Base-by-base conservation (phyloP, 2,329 filamentous ascomycete genomes). In the Verticillium nonalfalfae region DNA sequence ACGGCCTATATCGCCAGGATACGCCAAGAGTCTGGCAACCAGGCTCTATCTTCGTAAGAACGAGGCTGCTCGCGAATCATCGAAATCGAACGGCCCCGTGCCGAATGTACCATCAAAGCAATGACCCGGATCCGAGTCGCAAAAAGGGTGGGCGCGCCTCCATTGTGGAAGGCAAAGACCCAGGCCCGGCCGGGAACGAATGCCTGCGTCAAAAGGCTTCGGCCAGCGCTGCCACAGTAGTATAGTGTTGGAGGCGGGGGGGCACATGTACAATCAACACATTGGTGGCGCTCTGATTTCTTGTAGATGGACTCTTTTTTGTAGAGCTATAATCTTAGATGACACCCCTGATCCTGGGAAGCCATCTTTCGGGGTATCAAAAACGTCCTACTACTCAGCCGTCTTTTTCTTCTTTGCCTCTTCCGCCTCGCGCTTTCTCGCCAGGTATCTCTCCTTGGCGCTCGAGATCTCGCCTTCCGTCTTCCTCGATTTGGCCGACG, bases 381-480 rank as follows among this genome's bases (percentile, higher is more conserved):
- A 56, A 56, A 26, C 4, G 26, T 34, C 64, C 64, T 68, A 64
- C 63, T 71, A n/a, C n/a, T n/a, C 70, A 18, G 62, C 73, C 15
- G 66, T 65, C 9, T 74, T 78, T 63, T 78, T 81, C 71, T 80
- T 85, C 74, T 87, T 87, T 11, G 82, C 87, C 70, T 89, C 88
- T 63, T 90, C 90, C 1, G 87, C 89, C 62, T 90, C 89, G 68
- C 79, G 81, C 77, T 93, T 94, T 70, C 91, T 81, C 60, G 90
- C 89, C 60, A 95, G 78, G 73, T 93, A 95, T 67, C 91, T 81
- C 75, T 93, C 91, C 73, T 86, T 90, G 1, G 91, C 91, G 69
- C 89, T 89, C 69, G 84, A 88, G 64, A 94, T 89, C 58, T 94
- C 90, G 18, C 80, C 78, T 57, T 87, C 85, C 1, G 90, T 94